These are phyloP conservation scores for Calonectria hawksworthii DNA, from an alignment of 2,329 filamentous ascomycete species.

Conservation along the genomic window DNA sequence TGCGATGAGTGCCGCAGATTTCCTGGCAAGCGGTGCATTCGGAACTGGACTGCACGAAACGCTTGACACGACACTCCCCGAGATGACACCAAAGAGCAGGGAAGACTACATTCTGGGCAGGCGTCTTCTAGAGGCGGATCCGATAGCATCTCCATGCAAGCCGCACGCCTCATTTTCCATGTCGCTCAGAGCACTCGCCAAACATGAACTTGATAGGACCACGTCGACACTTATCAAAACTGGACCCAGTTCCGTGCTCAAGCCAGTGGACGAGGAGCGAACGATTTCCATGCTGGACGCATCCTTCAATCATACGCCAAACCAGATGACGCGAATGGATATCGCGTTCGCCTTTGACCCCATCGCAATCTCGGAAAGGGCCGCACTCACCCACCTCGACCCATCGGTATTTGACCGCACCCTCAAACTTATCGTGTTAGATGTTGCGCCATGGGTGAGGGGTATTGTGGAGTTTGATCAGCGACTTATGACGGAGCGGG, in stretches of 20 bases:
- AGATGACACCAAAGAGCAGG: constrained; percentile 60
- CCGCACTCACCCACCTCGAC: constrained; percentile 62
- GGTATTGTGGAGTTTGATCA: constrained; percentile 84
- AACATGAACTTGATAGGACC: constrained; percentile 38
- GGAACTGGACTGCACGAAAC: constrained; percentile 60
- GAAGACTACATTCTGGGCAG: constrained; percentile 67
- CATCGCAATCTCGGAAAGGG: constrained; percentile 66
- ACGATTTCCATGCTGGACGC: constrained; percentile 55
- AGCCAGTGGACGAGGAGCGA: constrained; percentile 50
- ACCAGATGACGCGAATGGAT: constrained; percentile 62
- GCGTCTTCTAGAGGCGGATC: constrained; percentile 62
- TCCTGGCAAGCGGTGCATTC: constrained; percentile 66
- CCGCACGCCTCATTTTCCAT: constrained; percentile 46
- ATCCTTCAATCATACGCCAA: constrained; percentile 49
- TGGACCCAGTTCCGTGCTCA: constrained; percentile 28
- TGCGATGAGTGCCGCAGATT: constrained; percentile 75
- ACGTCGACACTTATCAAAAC: constrained; percentile 2
- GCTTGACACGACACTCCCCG: constrained; percentile 75
- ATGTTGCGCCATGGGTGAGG: constrained; percentile 92
- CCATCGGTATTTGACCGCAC: constrained; percentile 84
- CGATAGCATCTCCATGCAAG: constrained; percentile 47
- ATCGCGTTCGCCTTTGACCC: constrained; percentile 73
- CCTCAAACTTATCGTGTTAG: constrained; percentile 74
- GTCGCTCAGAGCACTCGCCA: constrained; percentile 47
- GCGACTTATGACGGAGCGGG: constrained; percentile 76